phyloP scores from a whole-genome alignment of 805 yeast species.

The Metschnikowia corniflorae region DNA sequence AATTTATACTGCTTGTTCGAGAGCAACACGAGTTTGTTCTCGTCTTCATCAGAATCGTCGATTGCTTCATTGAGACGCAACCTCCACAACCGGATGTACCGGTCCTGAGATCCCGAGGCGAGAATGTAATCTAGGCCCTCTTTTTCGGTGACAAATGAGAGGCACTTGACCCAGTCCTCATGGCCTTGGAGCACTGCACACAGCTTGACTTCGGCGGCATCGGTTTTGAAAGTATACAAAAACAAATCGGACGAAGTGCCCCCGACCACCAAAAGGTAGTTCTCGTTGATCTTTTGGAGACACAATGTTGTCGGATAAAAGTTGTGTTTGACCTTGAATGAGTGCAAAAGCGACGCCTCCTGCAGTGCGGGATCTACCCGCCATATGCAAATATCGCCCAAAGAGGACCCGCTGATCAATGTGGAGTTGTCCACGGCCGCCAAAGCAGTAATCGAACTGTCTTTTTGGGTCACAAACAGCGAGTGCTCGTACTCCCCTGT shows the following conservation, averaged over 20 bases:
- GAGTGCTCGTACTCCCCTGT: constrained; percentile 25
- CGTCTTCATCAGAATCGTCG: constrained; percentile 56
- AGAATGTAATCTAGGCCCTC: constrained; percentile 54
- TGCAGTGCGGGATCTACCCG: constrained; percentile 21
- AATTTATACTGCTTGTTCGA: constrained; percentile 74
- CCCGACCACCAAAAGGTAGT: constrained; percentile 61
- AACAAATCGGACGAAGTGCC: constrained; percentile 60
- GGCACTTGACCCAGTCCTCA: constrained; percentile 90
- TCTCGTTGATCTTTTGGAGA: constrained; percentile 29
- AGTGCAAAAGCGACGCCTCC: constrained; percentile 22
- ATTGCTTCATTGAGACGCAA: constrained; percentile 52
- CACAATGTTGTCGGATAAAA: constrained; percentile 45
- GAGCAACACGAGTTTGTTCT: constrained; percentile 47
- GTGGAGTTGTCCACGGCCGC: constrained; percentile 38
- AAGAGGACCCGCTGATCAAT: constrained; percentile 61
- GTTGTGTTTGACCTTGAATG: constrained; percentile 39
- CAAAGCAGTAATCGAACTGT: constrained; percentile 53
- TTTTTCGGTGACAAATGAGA: constrained; percentile 53
- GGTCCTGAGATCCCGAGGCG: constrained; percentile 91
- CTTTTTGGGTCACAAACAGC: constrained; percentile 37
- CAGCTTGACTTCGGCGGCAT: constrained; percentile 23
- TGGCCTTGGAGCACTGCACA: constrained; percentile 75
- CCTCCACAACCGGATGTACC: constrained; percentile 89
- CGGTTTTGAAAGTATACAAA: constrained; percentile 45
- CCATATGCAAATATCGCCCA: constrained; percentile 59